A percentile compares a stretch with the other conserved stretches of the same genome.
These are phyloP conservation scores for Entomortierella parvispora DNA, from an alignment of 192 early-diverging fungal genomes.

Conservation along the genomic window DNA sequence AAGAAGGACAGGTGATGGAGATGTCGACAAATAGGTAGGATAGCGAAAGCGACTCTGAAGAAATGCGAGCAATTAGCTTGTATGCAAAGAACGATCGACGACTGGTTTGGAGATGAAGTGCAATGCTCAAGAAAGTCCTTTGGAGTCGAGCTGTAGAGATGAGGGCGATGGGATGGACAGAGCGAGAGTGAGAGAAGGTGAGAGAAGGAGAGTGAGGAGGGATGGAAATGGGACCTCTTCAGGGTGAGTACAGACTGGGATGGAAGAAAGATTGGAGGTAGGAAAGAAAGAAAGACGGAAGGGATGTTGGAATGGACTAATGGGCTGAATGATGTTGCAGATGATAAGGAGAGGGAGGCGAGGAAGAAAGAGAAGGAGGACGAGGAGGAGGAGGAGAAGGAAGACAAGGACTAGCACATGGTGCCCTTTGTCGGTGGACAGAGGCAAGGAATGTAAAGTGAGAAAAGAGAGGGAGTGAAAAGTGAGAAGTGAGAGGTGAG, in stretches of 20 bases:
- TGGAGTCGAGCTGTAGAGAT: no score
- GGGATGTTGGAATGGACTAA: background rate
- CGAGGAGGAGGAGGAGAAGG: background rate
- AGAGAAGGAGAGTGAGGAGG: background rate
- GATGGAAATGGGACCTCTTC: no score
- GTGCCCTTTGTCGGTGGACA: no score
- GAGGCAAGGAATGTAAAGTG: background rate
- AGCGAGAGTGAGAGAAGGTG: background rate
- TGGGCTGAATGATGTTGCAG: background rate
- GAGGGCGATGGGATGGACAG: background rate
- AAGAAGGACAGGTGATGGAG: no score
- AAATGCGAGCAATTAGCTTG: no score
- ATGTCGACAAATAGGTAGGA: no score
- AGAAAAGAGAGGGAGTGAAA: background rate
- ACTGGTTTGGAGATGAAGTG: background rate
- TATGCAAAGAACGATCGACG: background rate
- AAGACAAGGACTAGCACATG: no score
- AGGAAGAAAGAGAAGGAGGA: conserved; percentile 1
- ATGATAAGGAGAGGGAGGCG: background rate
- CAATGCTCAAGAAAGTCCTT: background rate
- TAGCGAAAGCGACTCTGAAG: no score
- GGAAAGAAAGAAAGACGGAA: background rate
- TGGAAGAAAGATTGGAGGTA: background rate
- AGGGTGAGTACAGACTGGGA: no score
- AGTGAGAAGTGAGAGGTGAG: background rate